Evolutionary conservation across 106 monocot genomes (phyloP).

Genomic region (Acorus calamus): DNA sequence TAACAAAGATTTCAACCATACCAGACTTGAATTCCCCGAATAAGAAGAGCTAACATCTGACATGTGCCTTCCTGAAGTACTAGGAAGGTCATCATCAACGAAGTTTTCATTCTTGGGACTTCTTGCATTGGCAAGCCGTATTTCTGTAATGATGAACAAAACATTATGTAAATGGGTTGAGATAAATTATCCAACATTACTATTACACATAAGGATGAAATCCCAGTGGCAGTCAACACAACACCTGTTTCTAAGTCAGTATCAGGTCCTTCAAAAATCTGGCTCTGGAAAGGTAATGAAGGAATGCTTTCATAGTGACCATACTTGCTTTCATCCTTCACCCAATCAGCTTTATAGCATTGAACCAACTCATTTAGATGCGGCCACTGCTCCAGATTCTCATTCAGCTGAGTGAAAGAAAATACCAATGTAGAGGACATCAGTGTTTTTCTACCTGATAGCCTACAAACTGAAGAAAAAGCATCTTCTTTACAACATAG

Average conservation of each 20-base stretch:
- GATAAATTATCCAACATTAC: neutral
- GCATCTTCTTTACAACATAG: too few relatives aligned
- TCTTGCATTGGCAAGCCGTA: conserved; percentile 66
- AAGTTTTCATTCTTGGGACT: conserved; percentile 50
- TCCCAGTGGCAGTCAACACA: too few relatives aligned
- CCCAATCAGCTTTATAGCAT: conserved; percentile 89
- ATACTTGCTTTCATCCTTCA: conserved; percentile 86
- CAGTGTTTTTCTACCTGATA: too few relatives aligned
- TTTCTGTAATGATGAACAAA: conserved; percentile 30
- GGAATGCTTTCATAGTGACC: conserved; percentile 67
- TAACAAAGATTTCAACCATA: conserved; percentile 7
- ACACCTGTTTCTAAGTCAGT: conserved; percentile 96
- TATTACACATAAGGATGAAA: too few relatives aligned
- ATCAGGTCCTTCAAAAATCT: conserved; percentile 97
- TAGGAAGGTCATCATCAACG: conserved; percentile 72
- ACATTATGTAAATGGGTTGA: neutral
- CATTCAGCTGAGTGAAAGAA: conserved; percentile 38
- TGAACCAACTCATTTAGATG: conserved; percentile 92
- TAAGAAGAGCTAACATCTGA: conserved; percentile 24
- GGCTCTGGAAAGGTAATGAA: conserved; percentile 59
- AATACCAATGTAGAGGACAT: too few relatives aligned
- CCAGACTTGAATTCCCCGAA: conserved; percentile 19
- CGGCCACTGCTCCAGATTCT: conserved; percentile 96
- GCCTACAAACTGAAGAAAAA: too few relatives aligned
- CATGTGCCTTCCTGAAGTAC: conserved; percentile 83